Evolutionary conservation across 345 rosid species (phyloP).

Genomic region (Mallotus nudiflorus): DNA sequence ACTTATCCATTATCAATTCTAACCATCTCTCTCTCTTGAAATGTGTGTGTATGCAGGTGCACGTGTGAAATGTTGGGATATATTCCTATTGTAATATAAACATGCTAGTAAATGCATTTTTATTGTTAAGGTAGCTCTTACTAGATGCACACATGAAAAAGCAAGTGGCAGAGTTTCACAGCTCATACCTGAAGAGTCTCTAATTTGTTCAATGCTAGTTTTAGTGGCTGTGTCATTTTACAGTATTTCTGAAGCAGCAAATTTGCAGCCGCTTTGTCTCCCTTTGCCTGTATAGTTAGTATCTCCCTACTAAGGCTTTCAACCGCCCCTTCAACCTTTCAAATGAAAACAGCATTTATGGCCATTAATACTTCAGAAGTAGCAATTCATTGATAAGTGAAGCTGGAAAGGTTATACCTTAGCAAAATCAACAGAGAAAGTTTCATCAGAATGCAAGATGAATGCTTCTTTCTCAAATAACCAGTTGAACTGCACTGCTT

Average conservation of each 20-base stretch:
- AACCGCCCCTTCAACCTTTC: constrained; percentile 71
- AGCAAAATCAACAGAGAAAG: constrained; percentile 72
- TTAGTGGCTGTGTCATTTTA: constrained; percentile 59
- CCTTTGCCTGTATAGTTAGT: constrained; percentile 82
- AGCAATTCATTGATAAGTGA: neutral
- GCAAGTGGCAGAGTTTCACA: neutral
- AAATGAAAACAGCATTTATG: constrained; percentile 18
- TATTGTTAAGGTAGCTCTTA: neutral
- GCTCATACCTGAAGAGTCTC: constrained; percentile 58
- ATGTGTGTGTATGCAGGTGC: too few species aligned
- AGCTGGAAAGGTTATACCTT: constrained; percentile 50
- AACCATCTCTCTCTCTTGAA: too few species aligned
- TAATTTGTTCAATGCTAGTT: constrained; percentile 58
- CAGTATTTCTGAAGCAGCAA: constrained; percentile 64
- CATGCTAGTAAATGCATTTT: constrained; percentile 3
- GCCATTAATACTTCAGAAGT: neutral
- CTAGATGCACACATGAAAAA: neutral
- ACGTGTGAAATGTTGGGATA: neutral
- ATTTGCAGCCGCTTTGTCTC: constrained; percentile 74
- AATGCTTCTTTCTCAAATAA: constrained; percentile 82
- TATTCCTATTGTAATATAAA: neutral
- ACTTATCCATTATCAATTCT: too few species aligned
- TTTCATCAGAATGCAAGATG: constrained; percentile 55
- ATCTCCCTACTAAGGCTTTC: constrained; percentile 82
- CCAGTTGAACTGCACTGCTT: constrained; percentile 93